Conservation (phyloP, 2,329 filamentous ascomycete genomes). For the Scedosporium dehoogii region DNA sequence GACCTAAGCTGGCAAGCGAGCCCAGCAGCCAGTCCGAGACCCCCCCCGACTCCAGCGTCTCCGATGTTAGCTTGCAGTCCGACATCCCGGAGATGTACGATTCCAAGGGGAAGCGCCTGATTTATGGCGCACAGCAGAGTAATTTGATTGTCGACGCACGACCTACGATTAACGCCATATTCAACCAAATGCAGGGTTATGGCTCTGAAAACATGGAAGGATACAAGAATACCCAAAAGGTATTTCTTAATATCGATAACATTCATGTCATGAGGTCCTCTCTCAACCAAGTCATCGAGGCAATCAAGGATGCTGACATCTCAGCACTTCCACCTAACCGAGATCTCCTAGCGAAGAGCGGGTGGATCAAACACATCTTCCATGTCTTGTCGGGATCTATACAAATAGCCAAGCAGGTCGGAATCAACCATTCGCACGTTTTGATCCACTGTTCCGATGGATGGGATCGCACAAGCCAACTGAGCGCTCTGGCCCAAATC, state of each 20-base stretch:
- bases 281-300: slow-evolving; percentile 76
- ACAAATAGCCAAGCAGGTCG: slow-evolving; percentile 78
- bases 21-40: slow-evolving; percentile 1
- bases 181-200: slow-evolving; percentile 86
- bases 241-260: slow-evolving; percentile 92
- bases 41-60: slow-evolving; percentile 19
- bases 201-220: slow-evolving; percentile 98
- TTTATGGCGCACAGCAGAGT: slow-evolving; percentile 87
- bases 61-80: slow-evolving; percentile 24
- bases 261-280: slow-evolving; percentile 97
- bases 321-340: slow-evolving; percentile 72
- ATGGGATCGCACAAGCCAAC: slow-evolving; percentile 93
- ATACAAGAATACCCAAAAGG: slow-evolving; percentile 85
- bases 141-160: slow-evolving; percentile 95
- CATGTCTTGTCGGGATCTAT: slow-evolving; percentile 75
- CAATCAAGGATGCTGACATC: slow-evolving; percentile 84
- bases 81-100: slow-evolving; percentile 50
- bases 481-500: slow-evolving; percentile 83
- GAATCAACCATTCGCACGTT: slow-evolving; percentile 87
- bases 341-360: slow-evolving; percentile 71
- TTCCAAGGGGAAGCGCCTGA: slow-evolving; percentile 49
- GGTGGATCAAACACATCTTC: slow-evolving; percentile 84
- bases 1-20: slow-evolving; percentile 13
- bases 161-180: slow-evolving; percentile 86
- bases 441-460: slow-evolving; percentile 97